A percentile compares a stretch with the other conserved stretches of the same genome.
phyloP scores from a whole-genome alignment of 305 asterid genomes.

The Caryopteris hybrid region DNA sequence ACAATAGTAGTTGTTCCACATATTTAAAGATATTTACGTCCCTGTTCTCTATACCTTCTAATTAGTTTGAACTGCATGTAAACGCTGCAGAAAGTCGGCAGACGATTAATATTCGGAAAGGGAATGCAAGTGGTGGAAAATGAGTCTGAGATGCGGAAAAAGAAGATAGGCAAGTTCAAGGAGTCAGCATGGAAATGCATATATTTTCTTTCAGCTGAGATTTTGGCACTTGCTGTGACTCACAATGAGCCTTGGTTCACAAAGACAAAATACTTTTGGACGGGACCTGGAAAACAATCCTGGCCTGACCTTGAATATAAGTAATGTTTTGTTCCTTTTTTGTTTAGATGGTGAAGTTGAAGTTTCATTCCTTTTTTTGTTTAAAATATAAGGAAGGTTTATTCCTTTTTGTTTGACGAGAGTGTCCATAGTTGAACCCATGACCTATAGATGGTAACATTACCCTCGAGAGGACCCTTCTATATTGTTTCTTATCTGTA shows the following conservation, averaged over 20 bases:
- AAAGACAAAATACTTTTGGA: constrained; percentile 75
- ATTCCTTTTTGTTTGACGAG: background rate
- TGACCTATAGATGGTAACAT: background rate
- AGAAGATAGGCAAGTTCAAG: constrained; percentile 80
- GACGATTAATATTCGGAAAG: constrained; percentile 72
- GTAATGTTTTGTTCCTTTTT: constrained; percentile 40
- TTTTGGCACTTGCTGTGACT: constrained; percentile 69
- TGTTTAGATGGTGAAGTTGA: background rate
- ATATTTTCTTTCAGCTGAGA: constrained; percentile 88
- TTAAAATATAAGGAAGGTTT: no score
- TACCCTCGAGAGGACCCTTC: background rate
- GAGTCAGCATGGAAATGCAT: constrained; percentile 97
- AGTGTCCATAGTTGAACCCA: background rate
- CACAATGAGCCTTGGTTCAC: constrained; percentile 90
- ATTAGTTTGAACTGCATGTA: constrained; percentile 17
- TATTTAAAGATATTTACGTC: background rate
- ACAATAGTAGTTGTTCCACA: background rate
- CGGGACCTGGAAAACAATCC: constrained; percentile 75
- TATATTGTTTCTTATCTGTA: background rate
- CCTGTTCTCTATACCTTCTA: background rate
- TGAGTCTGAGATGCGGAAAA: constrained; percentile 49
- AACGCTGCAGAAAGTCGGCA: constrained; percentile 64
- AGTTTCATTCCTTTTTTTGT: background rate
- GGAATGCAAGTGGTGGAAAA: constrained; percentile 39
- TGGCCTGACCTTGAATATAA: constrained; percentile 90